Evolutionary conservation across 139 green algal species (phyloP).

Genomic region (Trebouxia sp.): DNA sequence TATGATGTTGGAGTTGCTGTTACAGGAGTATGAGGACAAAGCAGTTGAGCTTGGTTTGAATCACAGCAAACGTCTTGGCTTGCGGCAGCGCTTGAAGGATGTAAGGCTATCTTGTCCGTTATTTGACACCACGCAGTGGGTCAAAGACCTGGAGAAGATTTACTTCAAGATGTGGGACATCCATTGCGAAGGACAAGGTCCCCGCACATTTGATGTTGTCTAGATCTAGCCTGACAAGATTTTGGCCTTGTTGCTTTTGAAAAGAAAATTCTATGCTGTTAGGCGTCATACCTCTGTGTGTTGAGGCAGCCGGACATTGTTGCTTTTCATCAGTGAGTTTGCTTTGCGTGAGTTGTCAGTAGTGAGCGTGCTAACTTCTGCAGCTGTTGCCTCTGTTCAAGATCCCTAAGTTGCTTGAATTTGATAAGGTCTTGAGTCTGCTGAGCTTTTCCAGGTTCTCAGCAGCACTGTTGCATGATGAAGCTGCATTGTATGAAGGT

Average conservation of each 20-base stretch:
- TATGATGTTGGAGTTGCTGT: neutral
- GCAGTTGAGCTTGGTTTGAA: conserved; percentile 74
- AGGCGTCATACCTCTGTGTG: no score
- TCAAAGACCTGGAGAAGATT: conserved; percentile 76
- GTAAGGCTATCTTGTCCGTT: conserved; percentile 69
- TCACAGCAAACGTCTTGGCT: conserved; percentile 45
- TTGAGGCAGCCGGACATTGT: no score
- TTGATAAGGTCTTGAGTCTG: no score
- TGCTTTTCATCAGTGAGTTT: no score
- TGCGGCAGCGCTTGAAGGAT: conserved; percentile 60
- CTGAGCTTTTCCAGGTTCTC: no score
- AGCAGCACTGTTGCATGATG: no score
- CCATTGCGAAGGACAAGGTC: conserved; percentile 63
- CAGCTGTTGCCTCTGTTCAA: no score
- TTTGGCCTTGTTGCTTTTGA: neutral
- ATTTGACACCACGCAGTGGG: conserved; percentile 84
- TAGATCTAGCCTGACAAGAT: neutral
- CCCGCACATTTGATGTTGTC: conserved; percentile 59
- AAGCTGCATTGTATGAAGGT: no score
- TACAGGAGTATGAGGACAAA: conserved; percentile 72
- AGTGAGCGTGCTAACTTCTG: no score
- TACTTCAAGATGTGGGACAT: conserved; percentile 84
- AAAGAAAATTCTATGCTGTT: no score
- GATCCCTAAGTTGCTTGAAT: no score
- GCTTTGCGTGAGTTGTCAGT: no score